These are phyloP conservation scores for Cruciata laevipes DNA, from an alignment of 257 asterid species.

Conservation along the genomic window DNA sequence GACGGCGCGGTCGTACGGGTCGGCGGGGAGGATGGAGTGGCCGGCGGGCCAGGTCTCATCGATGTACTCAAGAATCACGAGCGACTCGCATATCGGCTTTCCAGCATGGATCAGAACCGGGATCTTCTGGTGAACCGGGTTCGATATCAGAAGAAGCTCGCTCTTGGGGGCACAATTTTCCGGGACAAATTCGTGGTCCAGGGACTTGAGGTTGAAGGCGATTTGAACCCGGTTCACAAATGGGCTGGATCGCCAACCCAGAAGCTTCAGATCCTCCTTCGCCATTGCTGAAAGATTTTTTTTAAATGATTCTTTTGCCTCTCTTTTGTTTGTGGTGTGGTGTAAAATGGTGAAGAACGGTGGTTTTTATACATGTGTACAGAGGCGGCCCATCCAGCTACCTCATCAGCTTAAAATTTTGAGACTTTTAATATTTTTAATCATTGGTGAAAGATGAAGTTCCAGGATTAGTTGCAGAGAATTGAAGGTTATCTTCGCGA, in stretches of 20 bases:
- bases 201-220: constrained; percentile 30
- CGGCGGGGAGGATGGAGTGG: constrained; percentile 26
- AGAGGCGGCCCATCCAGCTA: too few species aligned
- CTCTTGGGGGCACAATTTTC: constrained; percentile 20
- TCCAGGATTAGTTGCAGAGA: too few species aligned
- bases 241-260: constrained; percentile 19
- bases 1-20: constrained; percentile 29
- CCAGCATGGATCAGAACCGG: constrained; percentile 31
- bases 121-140: constrained; percentile 29
- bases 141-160: constrained; percentile 30
- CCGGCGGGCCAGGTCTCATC: constrained; percentile 30
- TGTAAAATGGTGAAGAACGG: too few species aligned
- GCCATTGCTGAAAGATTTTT: background rate
- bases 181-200: constrained; percentile 17
- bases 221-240: constrained; percentile 21
- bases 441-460: too few species aligned
- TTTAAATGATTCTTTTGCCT: background rate
- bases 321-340: too few species aligned
- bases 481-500: too few species aligned
- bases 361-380: background rate
- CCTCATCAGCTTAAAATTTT: too few species aligned
- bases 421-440: background rate
- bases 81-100: constrained; percentile 27
- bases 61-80: constrained; percentile 26
- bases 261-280: constrained; percentile 9